Evolutionary conservation across 371 early-diverging fungal genomes (phyloP).

Genomic region (Amoeboaphelidium protococcarum): DNA sequence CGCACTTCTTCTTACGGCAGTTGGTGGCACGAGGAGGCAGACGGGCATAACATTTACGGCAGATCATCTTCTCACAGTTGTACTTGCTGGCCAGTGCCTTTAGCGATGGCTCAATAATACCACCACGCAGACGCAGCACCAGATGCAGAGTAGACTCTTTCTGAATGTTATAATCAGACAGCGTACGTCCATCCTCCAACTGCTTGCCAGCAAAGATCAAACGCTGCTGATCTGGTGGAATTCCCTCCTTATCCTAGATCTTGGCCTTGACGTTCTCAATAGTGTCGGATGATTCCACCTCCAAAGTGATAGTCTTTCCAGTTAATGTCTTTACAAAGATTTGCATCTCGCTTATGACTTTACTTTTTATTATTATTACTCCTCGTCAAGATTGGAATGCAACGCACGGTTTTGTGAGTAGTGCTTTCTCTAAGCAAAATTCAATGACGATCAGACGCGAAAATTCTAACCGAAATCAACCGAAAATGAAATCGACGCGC

Average conservation of each 20-base stretch:
- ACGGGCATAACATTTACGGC: constrained; percentile 98
- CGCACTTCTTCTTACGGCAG: constrained; percentile 99
- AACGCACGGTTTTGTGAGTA: no score
- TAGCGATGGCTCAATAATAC: constrained; percentile 90
- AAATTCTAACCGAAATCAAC: no score
- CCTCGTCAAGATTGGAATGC: no score
- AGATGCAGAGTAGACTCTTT: constrained; percentile 96
- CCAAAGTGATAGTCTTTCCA: constrained; percentile 45
- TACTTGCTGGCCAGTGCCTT: constrained; percentile 91
- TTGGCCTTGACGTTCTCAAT: constrained; percentile 25
- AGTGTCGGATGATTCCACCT: constrained; percentile 17
- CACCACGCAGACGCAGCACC: constrained; percentile 87
- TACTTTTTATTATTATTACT: no score
- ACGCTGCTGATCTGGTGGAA: constrained; percentile 74
- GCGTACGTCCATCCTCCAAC: constrained; percentile 67
- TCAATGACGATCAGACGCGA: no score
- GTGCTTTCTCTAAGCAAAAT: no score
- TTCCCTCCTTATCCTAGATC: constrained; percentile 38
- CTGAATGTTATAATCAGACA: constrained; percentile 63
- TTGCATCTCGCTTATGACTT: no score
- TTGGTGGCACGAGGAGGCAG: constrained; percentile 97
- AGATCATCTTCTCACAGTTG: constrained; percentile 98
- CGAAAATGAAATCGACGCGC: no score
- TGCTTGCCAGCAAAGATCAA: constrained; percentile 94
- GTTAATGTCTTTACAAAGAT: constrained; percentile 46